A percentile compares a stretch with the other conserved stretches of the same genome.
These are phyloP conservation scores for Pythium angustatum DNA, from an alignment of 352 stramenopile species.

Conservation along the genomic window DNA sequence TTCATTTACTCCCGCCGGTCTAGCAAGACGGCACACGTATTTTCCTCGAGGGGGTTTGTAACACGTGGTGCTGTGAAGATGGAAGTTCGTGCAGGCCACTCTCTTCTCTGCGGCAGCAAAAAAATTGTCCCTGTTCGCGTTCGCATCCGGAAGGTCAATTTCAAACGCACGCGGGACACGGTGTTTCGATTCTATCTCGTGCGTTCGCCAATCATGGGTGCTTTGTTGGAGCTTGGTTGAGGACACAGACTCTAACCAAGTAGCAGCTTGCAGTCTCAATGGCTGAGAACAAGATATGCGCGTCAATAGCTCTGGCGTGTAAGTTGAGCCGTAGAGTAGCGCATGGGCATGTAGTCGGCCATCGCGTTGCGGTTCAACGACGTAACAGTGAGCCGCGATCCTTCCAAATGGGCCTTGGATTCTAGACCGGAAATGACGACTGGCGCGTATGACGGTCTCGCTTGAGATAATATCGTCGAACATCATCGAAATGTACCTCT, in stretches of 20 bases:
- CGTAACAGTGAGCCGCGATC: slow-evolving; percentile 15
- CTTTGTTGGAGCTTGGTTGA: not conserved
- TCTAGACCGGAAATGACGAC: slow-evolving; percentile 9
- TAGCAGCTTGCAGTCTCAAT: not conserved
- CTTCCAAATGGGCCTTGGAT: slow-evolving; percentile 4
- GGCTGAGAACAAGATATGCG: not conserved
- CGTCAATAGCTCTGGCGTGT: slow-evolving; percentile 13
- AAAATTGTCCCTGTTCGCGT: not conserved
- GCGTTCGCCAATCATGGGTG: not conserved
- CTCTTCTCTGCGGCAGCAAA: not conserved
- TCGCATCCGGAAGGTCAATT: not conserved
- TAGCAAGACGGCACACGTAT: slow-evolving; percentile 24
- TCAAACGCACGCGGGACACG: slow-evolving; percentile 7
- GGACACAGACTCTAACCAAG: slow-evolving; percentile 2
- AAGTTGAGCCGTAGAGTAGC: slow-evolving; percentile 12
- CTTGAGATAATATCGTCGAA: no score
- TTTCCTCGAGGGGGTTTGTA: slow-evolving; percentile 20
- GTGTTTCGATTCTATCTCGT: no score
- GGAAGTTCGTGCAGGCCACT: slow-evolving; percentile 15
- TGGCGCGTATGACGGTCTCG: not conserved
- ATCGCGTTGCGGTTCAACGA: slow-evolving; percentile 28
- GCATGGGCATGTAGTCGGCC: slow-evolving; percentile 26
- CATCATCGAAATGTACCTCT: slow-evolving; percentile 7
- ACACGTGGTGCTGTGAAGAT: slow-evolving; percentile 25
- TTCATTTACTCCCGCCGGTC: slow-evolving; percentile 21